Conservation (phyloP, 345 rosid species). For the Hibiscus syriacus region DNA sequence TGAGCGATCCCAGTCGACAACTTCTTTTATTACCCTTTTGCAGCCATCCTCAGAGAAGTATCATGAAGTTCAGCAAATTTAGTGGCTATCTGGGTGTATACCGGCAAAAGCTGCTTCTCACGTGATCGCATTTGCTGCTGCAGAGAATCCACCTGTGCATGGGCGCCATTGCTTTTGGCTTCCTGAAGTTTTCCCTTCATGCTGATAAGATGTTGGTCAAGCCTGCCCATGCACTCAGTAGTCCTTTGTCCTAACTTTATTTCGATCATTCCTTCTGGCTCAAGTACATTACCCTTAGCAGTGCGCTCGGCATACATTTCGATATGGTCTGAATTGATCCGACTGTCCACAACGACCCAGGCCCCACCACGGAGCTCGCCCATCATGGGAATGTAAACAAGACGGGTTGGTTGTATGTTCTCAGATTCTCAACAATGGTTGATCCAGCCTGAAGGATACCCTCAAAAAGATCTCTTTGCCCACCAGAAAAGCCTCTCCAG, state of each 20-base stretch:
- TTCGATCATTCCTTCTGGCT: conserved; percentile 98
- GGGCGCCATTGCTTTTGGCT: conserved; percentile 45
- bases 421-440: conserved; percentile 90
- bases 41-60: conserved; percentile 90
- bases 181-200: conserved; percentile 63
- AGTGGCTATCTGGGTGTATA: conserved; percentile 87
- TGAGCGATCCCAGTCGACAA: conserved; percentile 73
- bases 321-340: conserved; percentile 82
- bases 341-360: conserved; percentile 98
- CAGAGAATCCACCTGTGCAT: conserved; percentile 37
- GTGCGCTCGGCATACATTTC: conserved; percentile 98
- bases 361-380: conserved; percentile 99
- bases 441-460: conserved; percentile 99
- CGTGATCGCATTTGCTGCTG: conserved; percentile 69
- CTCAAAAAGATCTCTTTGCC: conserved; percentile 97
- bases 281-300: conserved; percentile 93
- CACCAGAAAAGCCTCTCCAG: conserved; percentile 99
- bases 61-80: conserved; percentile 95
- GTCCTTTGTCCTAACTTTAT: conserved; percentile 85
- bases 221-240: conserved; percentile 95
- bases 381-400: conserved; percentile 97
- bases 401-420: conserved; percentile 95
- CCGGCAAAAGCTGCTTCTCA: conserved; percentile 82
- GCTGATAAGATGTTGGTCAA: conserved; percentile 59
- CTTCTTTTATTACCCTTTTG: conserved; percentile 83